These are phyloP conservation scores for Coriaria nepalensis DNA, from an alignment of 306 rosid genomes.

Conservation along the genomic window DNA sequence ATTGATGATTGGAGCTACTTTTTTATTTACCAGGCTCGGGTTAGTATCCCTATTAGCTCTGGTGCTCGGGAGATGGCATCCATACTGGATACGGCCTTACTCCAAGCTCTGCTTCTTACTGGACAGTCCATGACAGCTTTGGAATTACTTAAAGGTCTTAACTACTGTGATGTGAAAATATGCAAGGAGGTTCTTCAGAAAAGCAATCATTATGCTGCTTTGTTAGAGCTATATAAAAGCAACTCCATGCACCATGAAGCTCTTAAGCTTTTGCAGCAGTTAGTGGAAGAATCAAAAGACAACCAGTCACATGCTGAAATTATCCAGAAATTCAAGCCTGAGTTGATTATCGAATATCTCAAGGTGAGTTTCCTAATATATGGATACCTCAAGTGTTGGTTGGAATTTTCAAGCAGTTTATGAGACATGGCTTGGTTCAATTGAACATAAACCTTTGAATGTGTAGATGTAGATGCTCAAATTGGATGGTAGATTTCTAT, in stretches of 20 bases:
- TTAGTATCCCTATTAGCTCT: slow-evolving; percentile 45
- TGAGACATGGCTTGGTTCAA: not conserved
- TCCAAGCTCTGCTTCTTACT: slow-evolving; percentile 86
- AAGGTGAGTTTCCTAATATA: slow-evolving; percentile 41
- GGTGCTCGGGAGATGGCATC: slow-evolving; percentile 92
- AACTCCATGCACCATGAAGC: slow-evolving; percentile 92
- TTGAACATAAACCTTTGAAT: slow-evolving; percentile 7
- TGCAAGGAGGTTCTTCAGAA: slow-evolving; percentile 74
- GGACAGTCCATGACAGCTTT: slow-evolving; percentile 64
- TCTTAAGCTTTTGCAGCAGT: slow-evolving; percentile 67
- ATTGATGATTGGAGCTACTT: slow-evolving; percentile 1
- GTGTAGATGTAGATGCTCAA: too few species aligned
- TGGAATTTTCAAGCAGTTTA: not conserved
- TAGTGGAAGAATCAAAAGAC: slow-evolving; percentile 67
- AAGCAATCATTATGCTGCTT: slow-evolving; percentile 45
- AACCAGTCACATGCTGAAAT: slow-evolving; percentile 34
- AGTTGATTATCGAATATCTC: slow-evolving; percentile 89
- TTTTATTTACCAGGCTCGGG: slow-evolving; percentile 53
- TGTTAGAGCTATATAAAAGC: slow-evolving; percentile 82
- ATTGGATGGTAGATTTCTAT: too few species aligned
- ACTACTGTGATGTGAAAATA: slow-evolving; percentile 83
- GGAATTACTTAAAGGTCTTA: slow-evolving; percentile 65
- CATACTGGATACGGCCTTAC: slow-evolving; percentile 77
- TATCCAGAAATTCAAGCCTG: slow-evolving; percentile 63
- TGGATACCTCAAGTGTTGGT: slow-evolving; percentile 9